Base-by-base conservation (phyloP, 768 basidiomycete genomes). In the Mycena latifolia region DNA sequence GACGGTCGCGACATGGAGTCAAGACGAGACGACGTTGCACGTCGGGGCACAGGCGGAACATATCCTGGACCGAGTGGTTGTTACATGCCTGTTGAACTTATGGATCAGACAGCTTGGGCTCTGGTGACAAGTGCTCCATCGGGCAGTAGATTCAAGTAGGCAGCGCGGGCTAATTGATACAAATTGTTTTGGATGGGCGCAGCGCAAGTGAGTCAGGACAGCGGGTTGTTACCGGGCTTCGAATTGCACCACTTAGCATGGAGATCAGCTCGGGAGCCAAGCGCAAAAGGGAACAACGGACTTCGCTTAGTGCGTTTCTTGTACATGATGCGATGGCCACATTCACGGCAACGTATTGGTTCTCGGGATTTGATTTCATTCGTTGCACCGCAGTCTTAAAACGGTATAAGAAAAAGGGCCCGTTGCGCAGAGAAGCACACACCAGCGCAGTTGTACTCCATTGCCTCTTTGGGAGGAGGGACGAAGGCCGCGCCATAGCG, bases 261-360 rank as follows among this genome's bases (percentile, higher is more conserved):
- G 41, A 24, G 41, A 61, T 33, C 27, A 47, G 48, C 11, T 22
- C 8, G 22, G 15, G 2, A 7, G 45, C 18, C 60, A 43, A 52
- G 24, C 37, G 11, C 14, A 35, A 27, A 25, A 51, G 59, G 18
- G 24, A 22, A 20, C 41, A 33, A 82, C 95, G 76, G 72, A 98
- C 97, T 96, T 84, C 95, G 85, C 75, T 87, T 93, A 25, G 96
- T 97, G 73, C 97, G 84, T 79, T 96, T 98, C 81, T 99, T 99
- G 81, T 98, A 98, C 94, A 99, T 96, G 77, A 99, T 97, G 56
- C 97, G 89, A 78, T 98, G 97, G 4, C 97, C 97, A 74, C 97
- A 99, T 75, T 98, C 95, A 71, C 93, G 86, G 80, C 97, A 99
- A 61, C 97, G 91, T 69, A 98, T 96, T 46, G 95, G 94, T 77